These are phyloP conservation scores for Odontarrhena argentea DNA, from an alignment of 345 rosid species.

Conservation along the genomic window DNA sequence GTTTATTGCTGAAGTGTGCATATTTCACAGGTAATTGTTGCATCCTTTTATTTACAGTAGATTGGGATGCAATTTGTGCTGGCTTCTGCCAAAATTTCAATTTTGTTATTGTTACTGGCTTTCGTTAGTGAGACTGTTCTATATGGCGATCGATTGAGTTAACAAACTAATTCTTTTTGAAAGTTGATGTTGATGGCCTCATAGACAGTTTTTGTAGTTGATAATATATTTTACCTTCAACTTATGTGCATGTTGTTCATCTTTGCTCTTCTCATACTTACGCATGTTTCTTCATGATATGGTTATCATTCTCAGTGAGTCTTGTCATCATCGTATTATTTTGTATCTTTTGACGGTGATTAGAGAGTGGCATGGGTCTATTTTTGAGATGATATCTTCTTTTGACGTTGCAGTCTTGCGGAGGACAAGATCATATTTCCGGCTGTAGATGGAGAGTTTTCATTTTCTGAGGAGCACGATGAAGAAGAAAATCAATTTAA, in stretches of 20 bases:
- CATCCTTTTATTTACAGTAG: slow-evolving; percentile 9
- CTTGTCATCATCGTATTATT: slow-evolving; percentile 5
- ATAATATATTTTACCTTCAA: slow-evolving; percentile 26
- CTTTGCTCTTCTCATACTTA: slow-evolving; percentile 24
- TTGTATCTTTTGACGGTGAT: slow-evolving; percentile 2
- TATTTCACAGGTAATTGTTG: slow-evolving; percentile 74
- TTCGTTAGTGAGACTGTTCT: background rate
- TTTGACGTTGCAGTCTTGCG: slow-evolving; percentile 66
- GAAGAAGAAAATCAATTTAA: slow-evolving; percentile 84
- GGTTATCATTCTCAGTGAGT: slow-evolving; percentile 18
- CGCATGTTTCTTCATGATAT: slow-evolving; percentile 28
- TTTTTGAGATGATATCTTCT: slow-evolving; percentile 25
- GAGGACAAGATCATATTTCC: slow-evolving; percentile 93
- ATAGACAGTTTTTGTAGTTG: slow-evolving; percentile 10
- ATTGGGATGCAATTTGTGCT: background rate
- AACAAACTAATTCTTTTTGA: background rate
- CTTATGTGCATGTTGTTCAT: slow-evolving; percentile 23
- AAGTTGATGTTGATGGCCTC: slow-evolving; percentile 13
- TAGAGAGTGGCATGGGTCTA: slow-evolving; percentile 9
- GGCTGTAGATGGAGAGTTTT: slow-evolving; percentile 73
- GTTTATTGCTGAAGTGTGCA: slow-evolving; percentile 88
- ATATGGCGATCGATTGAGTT: slow-evolving; percentile 7
- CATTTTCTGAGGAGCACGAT: slow-evolving; percentile 75
- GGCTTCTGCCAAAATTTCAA: background rate
- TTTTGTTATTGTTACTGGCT: slow-evolving; percentile 16